Base-by-base conservation (phyloP, 179 eudicot species). In the Beta lomatogona region DNA sequence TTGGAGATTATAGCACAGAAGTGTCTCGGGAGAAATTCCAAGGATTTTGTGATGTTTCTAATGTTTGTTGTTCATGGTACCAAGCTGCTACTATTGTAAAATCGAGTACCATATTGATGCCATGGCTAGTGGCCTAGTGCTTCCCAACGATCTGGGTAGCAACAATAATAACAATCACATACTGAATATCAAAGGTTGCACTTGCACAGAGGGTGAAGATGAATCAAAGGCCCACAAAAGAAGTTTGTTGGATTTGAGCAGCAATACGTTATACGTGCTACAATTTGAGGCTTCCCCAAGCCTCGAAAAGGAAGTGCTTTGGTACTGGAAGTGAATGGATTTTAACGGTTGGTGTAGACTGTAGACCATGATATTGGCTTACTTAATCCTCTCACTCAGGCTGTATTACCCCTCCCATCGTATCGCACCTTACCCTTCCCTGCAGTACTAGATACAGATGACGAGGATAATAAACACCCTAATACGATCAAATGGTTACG, bases 261-360 rank as follows among this genome's bases (percentile, higher is more conserved):
- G 45, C 50, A 76, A 53, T 25, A 25, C 28, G 28, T 25, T 0
- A 53, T 25, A 25, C 28, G 28, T 25, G 28, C 28, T 76, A 76
- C 69, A 45, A 14, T 9, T 3, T 9, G 4, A 60, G 25, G 57
- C 65, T 58, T 45, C 25, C 79, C 25, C 36, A 76, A 21, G 25
- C 55, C 19, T 61, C 19, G 1, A 64, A 21, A 19, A 61, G 6
- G 41, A 60, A 13, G 48, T 76, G 79, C 50, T 76, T 60, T 15
- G 69, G 69, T 61, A 76, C 70, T 11, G 70, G 79, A 22, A 75
- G 55, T 19, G 79, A 65, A 60, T 76, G 79, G 70, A 76, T 76
- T 7, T 7, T 76, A 41, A 60, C 57, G 0, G n/a, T 61, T 50
- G 55, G 70, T 41, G 70, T 76, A 5, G 79, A 76, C 45, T 41